Evolutionary conservation across 805 yeast species (phyloP).

Genomic region (Torulaspora franciscae): DNA sequence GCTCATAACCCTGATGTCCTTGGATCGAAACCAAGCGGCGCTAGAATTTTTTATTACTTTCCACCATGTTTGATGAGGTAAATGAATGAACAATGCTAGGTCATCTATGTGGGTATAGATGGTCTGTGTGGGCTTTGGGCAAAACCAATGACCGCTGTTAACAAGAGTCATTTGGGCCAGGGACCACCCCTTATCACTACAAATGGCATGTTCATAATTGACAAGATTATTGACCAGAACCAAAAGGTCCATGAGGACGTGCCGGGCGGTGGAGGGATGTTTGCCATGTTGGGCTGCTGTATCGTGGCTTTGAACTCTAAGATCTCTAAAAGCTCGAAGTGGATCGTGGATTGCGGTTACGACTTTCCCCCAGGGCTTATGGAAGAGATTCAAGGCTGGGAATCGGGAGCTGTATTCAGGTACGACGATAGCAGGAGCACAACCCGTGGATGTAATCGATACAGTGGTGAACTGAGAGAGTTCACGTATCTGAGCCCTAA

Average conservation of each 20-base stretch:
- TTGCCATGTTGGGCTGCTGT: constrained; percentile 69
- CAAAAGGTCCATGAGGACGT: constrained; percentile 43
- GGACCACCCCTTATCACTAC: constrained; percentile 46
- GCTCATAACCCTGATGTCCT: constrained; percentile 98
- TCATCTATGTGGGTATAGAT: no score
- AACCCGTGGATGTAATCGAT: constrained; percentile 76
- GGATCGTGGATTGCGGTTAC: constrained; percentile 73
- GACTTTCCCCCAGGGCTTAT: constrained; percentile 61
- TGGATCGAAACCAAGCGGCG: constrained; percentile 96
- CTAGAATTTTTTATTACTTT: constrained; percentile 40
- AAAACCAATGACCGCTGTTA: neutral
- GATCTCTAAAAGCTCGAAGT: constrained; percentile 43
- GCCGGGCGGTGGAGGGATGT: constrained; percentile 90
- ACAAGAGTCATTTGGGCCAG: neutral
- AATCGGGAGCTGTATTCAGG: constrained; percentile 54
- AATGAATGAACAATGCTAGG: no score
- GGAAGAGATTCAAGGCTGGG: constrained; percentile 52
- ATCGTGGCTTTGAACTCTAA: constrained; percentile 41
- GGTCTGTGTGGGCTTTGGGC: neutral
- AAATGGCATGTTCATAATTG: constrained; percentile 86
- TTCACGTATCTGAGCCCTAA: constrained; percentile 65
- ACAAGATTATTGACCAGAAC: constrained; percentile 53
- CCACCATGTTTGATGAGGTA: neutral
- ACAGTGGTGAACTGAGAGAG: constrained; percentile 55
- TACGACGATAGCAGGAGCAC: constrained; percentile 51